A percentile compares a stretch with the other conserved stretches of the same genome.
These are phyloP conservation scores for Lonicera japonica DNA, from an alignment of 129 eudicot species.

Conservation along the genomic window DNA sequence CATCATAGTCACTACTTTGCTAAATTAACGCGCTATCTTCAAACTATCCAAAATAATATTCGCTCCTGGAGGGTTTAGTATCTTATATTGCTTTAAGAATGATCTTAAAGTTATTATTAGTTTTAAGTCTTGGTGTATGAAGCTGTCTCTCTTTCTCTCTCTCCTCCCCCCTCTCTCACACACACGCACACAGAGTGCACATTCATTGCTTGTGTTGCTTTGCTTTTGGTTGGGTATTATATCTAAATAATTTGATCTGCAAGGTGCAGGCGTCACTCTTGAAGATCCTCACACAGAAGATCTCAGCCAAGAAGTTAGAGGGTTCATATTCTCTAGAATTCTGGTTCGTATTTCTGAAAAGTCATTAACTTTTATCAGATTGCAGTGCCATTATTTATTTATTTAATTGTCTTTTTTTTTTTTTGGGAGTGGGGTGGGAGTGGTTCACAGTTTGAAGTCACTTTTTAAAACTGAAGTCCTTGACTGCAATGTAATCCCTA, in stretches of 20 bases:
- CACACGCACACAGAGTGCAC: no score
- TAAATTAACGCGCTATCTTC: neutral
- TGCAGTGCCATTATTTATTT: neutral
- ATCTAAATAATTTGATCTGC: constrained; percentile 3
- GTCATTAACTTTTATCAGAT: constrained; percentile 4
- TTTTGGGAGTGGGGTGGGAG: no score
- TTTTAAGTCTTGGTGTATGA: neutral
- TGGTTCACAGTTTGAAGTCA: no score
- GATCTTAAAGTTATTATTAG: no score
- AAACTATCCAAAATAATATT: neutral
- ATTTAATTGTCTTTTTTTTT: no score
- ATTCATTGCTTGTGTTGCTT: neutral
- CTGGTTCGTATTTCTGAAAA: constrained; percentile 46
- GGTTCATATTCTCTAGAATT: constrained; percentile 85
- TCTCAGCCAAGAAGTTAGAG: constrained; percentile 97
- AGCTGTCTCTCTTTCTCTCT: neutral
- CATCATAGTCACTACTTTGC: neutral
- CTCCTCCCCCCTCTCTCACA: neutral
- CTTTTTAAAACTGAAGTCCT: no score
- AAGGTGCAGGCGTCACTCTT: constrained; percentile 71
- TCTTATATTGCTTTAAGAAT: neutral
- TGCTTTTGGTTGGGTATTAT: neutral
- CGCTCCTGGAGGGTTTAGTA: neutral
- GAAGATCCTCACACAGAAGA: constrained; percentile 98
- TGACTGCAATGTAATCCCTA: no score